phyloP scores from a whole-genome alignment of 78 protist genomes.

The Dictyostelium discoideum region DNA sequence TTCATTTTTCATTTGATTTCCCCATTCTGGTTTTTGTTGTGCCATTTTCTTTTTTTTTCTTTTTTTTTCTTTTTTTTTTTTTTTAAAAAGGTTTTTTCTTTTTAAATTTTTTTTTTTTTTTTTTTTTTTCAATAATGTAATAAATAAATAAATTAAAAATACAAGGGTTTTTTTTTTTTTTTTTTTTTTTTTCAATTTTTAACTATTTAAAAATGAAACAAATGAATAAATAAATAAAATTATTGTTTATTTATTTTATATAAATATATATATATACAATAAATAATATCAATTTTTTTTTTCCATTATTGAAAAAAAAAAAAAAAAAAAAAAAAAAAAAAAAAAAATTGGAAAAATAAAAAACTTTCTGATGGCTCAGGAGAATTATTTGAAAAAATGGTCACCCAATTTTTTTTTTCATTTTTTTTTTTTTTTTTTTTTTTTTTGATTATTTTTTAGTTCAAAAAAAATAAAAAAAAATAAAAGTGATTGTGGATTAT shows the following conservation, averaged over 20 bases:
- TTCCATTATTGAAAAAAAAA: neutral
- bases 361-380: neutral
- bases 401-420: too few species aligned
- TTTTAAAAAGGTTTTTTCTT: neutral
- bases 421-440: neutral
- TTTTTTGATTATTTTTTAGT: too few species aligned
- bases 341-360: neutral
- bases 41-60: slow-evolving; percentile 22
- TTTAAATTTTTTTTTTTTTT: neutral
- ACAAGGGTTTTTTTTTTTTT: neutral
- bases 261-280: too few species aligned
- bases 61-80: neutral
- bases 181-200: too few species aligned
- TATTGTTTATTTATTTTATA: too few species aligned
- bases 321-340: neutral
- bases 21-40: slow-evolving; percentile 74
- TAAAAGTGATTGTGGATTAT: neutral
- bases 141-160: neutral
- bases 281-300: too few species aligned
- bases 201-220: too few species aligned
- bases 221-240: too few species aligned
- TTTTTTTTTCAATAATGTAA: neutral
- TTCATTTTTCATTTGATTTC: slow-evolving; percentile 73
- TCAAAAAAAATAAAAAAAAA: too few species aligned
- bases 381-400: neutral